Evolutionary conservation across 148 eudicot genomes (phyloP).

Genomic region (Rheum nobile): DNA sequence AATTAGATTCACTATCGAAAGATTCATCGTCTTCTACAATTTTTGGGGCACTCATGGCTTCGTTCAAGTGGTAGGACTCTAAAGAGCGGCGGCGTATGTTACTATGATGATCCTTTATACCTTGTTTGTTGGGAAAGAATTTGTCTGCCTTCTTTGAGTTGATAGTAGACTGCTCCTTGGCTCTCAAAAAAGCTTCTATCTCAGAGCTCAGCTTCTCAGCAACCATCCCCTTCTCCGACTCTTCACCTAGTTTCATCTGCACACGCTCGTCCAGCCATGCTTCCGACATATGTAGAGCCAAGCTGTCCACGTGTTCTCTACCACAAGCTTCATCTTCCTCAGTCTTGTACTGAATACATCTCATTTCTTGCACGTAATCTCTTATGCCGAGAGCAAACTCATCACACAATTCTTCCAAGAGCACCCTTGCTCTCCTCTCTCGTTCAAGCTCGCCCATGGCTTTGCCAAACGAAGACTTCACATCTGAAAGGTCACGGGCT

Average conservation of each 20-base stretch:
- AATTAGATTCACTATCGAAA: slow-evolving; percentile 27
- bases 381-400: slow-evolving; percentile 72
- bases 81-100: slow-evolving; percentile 32
- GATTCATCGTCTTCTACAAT: slow-evolving; percentile 31
- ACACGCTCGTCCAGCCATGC: slow-evolving; percentile 87
- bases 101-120: slow-evolving; percentile 24
- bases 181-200: slow-evolving; percentile 62
- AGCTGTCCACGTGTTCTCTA: slow-evolving; percentile 39
- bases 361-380: slow-evolving; percentile 66
- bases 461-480: slow-evolving; percentile 40
- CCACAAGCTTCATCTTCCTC: slow-evolving; percentile 27
- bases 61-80: slow-evolving; percentile 61
- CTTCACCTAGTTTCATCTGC: slow-evolving; percentile 46
- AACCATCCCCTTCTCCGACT: slow-evolving; percentile 21
- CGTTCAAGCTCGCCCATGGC: slow-evolving; percentile 51
- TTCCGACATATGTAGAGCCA: slow-evolving; percentile 73
- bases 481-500: slow-evolving; percentile 47
- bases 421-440: slow-evolving; percentile 53
- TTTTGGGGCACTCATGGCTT: slow-evolving; percentile 50
- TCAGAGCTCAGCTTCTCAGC: slow-evolving; percentile 61
- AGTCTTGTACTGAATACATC: slow-evolving; percentile 36
- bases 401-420: slow-evolving; percentile 76
- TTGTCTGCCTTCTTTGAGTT: too few relatives aligned
- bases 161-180: slow-evolving; percentile 25
- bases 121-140: slow-evolving; percentile 11